These are phyloP conservation scores for Heterobasidion parviporum DNA, from an alignment of 1,284 basidiomycete genomes.

Conservation along the genomic window DNA sequence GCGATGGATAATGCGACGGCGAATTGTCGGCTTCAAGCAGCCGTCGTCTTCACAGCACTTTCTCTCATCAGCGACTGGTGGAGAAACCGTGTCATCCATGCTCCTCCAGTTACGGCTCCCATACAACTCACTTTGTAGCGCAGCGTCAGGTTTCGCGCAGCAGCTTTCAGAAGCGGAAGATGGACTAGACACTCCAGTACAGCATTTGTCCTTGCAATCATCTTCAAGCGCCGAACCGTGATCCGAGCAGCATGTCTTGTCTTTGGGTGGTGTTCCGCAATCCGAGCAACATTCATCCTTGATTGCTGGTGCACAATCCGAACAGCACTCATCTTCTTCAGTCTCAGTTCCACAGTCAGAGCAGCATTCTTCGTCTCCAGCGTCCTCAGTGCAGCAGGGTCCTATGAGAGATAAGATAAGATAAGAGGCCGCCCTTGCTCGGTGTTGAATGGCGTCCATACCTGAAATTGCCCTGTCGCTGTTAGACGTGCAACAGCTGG, in stretches of 20 bases:
- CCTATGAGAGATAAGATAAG: neutral
- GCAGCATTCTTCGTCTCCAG: neutral
- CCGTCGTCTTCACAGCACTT: neutral
- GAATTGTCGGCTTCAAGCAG: neutral
- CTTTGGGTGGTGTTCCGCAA: neutral
- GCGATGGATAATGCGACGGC: neutral
- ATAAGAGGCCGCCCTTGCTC: neutral
- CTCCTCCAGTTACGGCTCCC: neutral
- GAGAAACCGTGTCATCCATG: neutral
- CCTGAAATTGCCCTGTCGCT: neutral
- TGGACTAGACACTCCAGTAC: neutral
- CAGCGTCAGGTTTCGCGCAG: neutral
- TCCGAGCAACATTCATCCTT: neutral
- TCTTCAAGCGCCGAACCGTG: neutral
- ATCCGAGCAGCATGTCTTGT: neutral
- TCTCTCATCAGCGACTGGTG: neutral
- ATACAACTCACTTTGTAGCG: neutral
- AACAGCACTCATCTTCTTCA: neutral
- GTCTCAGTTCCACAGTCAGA: neutral
- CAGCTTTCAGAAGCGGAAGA: neutral
- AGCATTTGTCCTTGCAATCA: too few species aligned
- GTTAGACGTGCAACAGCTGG: neutral
- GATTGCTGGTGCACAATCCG: neutral
- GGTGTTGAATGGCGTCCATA: neutral
- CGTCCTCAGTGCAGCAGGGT: neutral